Percentiles rank a stretch among this genome's conserved stretches.
These are phyloP conservation scores for Penicillium expansum DNA, from an alignment of 2,329 filamentous ascomycete species.

Conservation along the genomic window DNA sequence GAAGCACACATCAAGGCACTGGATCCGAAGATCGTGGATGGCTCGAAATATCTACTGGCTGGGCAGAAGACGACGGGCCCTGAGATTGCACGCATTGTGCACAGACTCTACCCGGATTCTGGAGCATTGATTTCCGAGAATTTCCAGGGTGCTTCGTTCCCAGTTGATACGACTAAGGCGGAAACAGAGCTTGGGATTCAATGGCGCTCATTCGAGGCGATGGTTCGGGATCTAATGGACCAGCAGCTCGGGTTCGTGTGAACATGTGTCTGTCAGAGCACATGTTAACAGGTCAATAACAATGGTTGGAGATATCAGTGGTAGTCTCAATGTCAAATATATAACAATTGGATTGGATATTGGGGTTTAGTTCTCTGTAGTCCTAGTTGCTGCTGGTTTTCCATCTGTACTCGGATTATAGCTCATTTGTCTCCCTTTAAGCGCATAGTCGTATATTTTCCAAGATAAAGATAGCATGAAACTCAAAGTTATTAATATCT, in stretches of 20 bases:
- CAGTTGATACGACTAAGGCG: conserved; percentile 18
- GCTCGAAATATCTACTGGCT: conserved; percentile 20
- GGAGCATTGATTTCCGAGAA: conserved; percentile 12
- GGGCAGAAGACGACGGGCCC: conserved; percentile 8
- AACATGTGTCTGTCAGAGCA: too few relatives aligned
- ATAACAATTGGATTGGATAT: neutral
- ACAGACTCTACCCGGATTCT: conserved; percentile 14
- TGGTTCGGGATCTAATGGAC: conserved; percentile 22
- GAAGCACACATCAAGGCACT: conserved; percentile 27
- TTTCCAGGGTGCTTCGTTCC: neutral
- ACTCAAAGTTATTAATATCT: neutral
- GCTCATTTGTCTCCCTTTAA: neutral
- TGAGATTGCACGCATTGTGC: conserved; percentile 19
- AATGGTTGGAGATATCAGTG: neutral
- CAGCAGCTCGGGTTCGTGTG: conserved; percentile 18
- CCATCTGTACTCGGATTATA: neutral
- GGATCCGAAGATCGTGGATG: conserved; percentile 15
- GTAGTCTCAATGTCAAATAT: neutral
- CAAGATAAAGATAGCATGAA: neutral
- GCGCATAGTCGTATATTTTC: neutral
- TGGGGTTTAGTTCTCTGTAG: neutral
- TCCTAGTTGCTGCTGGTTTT: neutral
- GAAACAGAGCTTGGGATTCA: conserved; percentile 23
- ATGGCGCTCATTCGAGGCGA: conserved; percentile 21
- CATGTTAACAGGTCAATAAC: neutral